These are phyloP conservation scores for Pouteria campechiana DNA, from an alignment of 179 eudicot genomes.

Conservation along the genomic window DNA sequence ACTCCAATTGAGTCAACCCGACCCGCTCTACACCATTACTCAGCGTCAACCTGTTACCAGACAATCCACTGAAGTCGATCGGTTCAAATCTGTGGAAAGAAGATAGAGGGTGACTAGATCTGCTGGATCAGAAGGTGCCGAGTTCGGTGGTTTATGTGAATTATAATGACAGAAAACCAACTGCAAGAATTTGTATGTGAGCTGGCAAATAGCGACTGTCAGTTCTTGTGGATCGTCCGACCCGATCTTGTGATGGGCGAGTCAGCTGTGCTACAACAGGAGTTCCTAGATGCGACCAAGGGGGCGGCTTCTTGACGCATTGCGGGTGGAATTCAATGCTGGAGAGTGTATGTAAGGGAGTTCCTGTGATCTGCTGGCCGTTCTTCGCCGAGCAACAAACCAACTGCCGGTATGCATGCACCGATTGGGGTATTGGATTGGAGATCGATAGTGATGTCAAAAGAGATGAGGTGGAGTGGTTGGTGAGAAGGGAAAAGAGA, in stretches of 20 bases:
- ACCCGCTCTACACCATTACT: constrained; percentile 4
- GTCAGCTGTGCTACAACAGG: constrained; percentile 2
- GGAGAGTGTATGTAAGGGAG: constrained; percentile 10
- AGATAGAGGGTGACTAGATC: constrained; percentile 9
- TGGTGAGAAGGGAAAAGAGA: constrained; percentile 8
- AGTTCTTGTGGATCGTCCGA: constrained; percentile 18
- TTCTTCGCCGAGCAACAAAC: constrained; percentile 18
- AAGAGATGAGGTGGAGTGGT: constrained; percentile 12
- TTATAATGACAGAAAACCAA: constrained; percentile 12
- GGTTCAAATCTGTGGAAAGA: constrained; percentile 15
- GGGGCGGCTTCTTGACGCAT: constrained; percentile 16
- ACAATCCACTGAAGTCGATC: background rate
- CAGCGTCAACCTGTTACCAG: constrained; percentile 5
- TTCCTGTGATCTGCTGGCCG: constrained; percentile 22
- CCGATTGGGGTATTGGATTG: constrained; percentile 15
- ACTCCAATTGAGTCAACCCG: no score
- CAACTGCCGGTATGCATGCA: constrained; percentile 13
- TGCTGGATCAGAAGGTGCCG: constrained; percentile 7
- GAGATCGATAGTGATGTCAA: constrained; percentile 13
- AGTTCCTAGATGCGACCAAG: constrained; percentile 5
- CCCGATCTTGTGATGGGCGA: constrained; percentile 13
- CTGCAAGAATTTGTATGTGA: constrained; percentile 17
- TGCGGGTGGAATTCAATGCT: constrained; percentile 19
- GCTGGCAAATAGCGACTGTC: constrained; percentile 14
- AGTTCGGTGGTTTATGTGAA: constrained; percentile 14